These are phyloP conservation scores for Sarocladiaceae sp. DNA, from an alignment of 2,329 filamentous ascomycete genomes.

Conservation along the genomic window DNA sequence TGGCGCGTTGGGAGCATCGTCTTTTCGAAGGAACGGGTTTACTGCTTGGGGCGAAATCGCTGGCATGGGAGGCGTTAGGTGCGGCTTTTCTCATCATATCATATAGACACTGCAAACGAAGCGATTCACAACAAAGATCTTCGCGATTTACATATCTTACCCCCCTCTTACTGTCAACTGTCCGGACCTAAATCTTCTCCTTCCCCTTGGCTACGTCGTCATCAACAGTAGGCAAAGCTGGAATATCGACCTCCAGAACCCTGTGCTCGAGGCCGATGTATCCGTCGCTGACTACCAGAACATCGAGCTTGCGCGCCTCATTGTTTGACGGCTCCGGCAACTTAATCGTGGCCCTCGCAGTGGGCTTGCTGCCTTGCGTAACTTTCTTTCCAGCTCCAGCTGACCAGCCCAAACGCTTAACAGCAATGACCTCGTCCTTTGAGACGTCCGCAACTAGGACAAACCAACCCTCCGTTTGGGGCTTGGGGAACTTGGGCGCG, in stretches of 20 bases:
- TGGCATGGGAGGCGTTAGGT: conserved; percentile 5
- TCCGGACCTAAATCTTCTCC: conserved; percentile 12
- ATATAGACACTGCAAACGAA: not conserved
- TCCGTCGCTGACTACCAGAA: conserved; percentile 77
- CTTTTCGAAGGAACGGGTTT: not conserved
- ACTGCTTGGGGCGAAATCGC: not conserved
- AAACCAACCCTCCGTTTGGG: conserved; percentile 92
- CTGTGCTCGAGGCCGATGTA: conserved; percentile 69
- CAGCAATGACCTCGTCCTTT: conserved; percentile 70
- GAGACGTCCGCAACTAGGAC: conserved; percentile 63
- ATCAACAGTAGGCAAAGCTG: conserved; percentile 40
- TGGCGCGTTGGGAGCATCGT: not conserved
- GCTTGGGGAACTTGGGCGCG: conserved; percentile 85
- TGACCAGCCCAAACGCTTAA: conserved; percentile 80
- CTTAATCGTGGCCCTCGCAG: conserved; percentile 51
- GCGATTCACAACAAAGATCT: conserved; percentile 2
- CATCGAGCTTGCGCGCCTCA: conserved; percentile 58
- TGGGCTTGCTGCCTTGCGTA: conserved; percentile 38
- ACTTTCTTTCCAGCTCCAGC: conserved; percentile 22
- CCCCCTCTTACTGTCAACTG: not conserved
- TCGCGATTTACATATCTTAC: too few relatives aligned
- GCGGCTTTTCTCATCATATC: not conserved
- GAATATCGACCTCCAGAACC: conserved; percentile 44
- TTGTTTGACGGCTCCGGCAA: conserved; percentile 43
- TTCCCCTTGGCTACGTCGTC: conserved; percentile 40